Percentiles rank a stretch among this genome's conserved stretches.
phyloP scores from a whole-genome alignment of 768 basidiomycete genomes.

The Gymnopilus junonius region DNA sequence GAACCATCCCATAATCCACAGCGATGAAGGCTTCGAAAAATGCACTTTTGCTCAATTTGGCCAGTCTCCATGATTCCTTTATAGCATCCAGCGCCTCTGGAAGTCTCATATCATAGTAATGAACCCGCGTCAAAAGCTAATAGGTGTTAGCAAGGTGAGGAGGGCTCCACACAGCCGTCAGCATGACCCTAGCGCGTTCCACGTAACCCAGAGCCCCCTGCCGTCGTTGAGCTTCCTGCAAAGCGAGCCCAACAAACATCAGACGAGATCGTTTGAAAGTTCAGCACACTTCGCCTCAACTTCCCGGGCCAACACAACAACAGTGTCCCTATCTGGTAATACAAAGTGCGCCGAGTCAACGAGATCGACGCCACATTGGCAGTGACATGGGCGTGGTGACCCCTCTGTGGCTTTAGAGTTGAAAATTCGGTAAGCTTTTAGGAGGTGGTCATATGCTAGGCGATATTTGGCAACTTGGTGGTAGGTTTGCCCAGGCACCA shows the following conservation, averaged over 20 bases:
- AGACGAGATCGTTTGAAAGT: slow-evolving; percentile 1
- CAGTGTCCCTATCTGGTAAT: too few relatives aligned
- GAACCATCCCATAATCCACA: not conserved
- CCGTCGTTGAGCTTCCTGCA: not conserved
- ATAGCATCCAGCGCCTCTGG: slow-evolving; percentile 2
- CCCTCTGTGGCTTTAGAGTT: not conserved
- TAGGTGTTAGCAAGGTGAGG: not conserved
- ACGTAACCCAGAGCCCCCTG: not conserved
- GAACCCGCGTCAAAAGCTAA: not conserved
- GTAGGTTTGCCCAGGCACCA: slow-evolving; percentile 10
- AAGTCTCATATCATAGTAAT: slow-evolving; percentile 1
- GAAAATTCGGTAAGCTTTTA: slow-evolving; percentile 6
- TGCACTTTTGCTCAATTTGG: not conserved
- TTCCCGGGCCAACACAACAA: not conserved
- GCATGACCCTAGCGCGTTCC: not conserved
- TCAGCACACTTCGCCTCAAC: not conserved
- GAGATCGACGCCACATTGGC: slow-evolving; percentile 3
- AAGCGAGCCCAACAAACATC: not conserved
- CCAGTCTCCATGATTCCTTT: not conserved
- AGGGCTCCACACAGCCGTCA: not conserved
- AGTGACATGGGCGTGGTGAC: not conserved
- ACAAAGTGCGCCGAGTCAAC: not conserved
- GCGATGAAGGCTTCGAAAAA: not conserved
- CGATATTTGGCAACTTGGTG: not conserved
- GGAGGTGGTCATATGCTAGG: not conserved